Evolutionary conservation across 1,139 yeast genomes (phyloP).

Genomic region (Blastobotrys persicus): DNA sequence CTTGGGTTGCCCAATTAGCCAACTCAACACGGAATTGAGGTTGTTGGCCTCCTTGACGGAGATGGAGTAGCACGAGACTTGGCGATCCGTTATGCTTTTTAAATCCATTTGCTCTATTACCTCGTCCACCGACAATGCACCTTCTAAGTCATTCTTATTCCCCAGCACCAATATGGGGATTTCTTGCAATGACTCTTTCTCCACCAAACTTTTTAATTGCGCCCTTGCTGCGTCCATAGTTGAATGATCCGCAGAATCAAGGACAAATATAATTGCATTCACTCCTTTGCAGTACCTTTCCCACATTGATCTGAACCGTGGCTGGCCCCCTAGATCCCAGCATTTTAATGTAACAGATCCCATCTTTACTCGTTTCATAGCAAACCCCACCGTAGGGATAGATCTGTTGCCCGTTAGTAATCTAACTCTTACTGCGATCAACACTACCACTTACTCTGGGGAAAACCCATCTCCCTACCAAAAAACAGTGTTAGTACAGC

Average conservation of each 20-base stretch:
- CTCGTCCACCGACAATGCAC: conserved; percentile 37
- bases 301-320: conserved; percentile 43
- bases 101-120: conserved; percentile 36
- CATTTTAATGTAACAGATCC: conserved; percentile 42
- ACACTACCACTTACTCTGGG: conserved; percentile 35
- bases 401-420: too few species aligned
- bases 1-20: conserved; percentile 35
- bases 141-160: conserved; percentile 40
- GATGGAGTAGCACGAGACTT: conserved; percentile 41
- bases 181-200: conserved; percentile 35
- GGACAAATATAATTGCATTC: conserved; percentile 40
- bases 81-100: conserved; percentile 35
- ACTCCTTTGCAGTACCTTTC: conserved; percentile 43
- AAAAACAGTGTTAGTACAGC: neutral
- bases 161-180: conserved; percentile 41
- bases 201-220: conserved; percentile 36
- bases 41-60: conserved; percentile 41
- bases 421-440: too few species aligned
- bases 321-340: conserved; percentile 45
- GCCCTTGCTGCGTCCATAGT: conserved; percentile 34
- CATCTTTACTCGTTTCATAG: conserved; percentile 39
- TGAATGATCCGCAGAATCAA: conserved; percentile 39
- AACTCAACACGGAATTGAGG: conserved; percentile 38
- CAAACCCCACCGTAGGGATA: conserved; percentile 43
- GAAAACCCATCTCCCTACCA: conserved; percentile 37